Percentiles rank a stretch among this genome's conserved stretches.
phyloP scores from a whole-genome alignment of 192 early-diverging fungal species.

The Backusella liffmaniae region DNA sequence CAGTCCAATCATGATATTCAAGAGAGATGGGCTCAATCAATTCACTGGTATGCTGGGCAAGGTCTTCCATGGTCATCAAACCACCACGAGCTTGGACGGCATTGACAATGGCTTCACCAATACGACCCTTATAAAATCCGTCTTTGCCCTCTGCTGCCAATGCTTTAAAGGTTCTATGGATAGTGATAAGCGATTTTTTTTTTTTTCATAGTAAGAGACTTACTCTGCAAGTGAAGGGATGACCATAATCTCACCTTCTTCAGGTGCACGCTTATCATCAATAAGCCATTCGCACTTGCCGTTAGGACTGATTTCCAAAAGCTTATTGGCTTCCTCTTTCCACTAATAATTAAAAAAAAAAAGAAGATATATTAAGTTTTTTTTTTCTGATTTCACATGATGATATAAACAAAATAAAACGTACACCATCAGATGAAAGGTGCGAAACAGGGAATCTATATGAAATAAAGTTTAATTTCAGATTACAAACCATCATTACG shows the following conservation, averaged over 20 bases:
- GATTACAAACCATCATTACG: neutral
- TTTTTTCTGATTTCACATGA: neutral
- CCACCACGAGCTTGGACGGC: conserved; percentile 53
- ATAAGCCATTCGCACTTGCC: conserved; percentile 47
- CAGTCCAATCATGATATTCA: conserved; percentile 55
- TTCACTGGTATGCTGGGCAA: conserved; percentile 52
- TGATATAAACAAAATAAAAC: neutral
- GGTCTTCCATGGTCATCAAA: conserved; percentile 64
- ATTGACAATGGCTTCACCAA: conserved; percentile 69
- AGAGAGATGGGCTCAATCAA: conserved; percentile 59
- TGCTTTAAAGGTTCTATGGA: conserved; percentile 45
- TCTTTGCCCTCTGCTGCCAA: conserved; percentile 61
- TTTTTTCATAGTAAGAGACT: conserved; percentile 13
- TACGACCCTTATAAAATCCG: conserved; percentile 69
- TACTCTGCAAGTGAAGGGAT: conserved; percentile 54
- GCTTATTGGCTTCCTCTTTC: conserved; percentile 22
- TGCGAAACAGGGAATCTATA: conserved; percentile 28
- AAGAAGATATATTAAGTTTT: neutral
- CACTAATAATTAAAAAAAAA: conserved; percentile 30
- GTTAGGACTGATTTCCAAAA: conserved; percentile 33
- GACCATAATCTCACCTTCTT: conserved; percentile 59
- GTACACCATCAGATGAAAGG: conserved; percentile 36
- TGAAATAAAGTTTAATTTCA: neutral
- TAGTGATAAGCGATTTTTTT: neutral
- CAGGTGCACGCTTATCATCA: conserved; percentile 51